Evolutionary conservation across 495 filamentous ascomycete species (phyloP), one percentile per base, ranked within the genome.

Genomic region (Neurospora discreta): DNA sequence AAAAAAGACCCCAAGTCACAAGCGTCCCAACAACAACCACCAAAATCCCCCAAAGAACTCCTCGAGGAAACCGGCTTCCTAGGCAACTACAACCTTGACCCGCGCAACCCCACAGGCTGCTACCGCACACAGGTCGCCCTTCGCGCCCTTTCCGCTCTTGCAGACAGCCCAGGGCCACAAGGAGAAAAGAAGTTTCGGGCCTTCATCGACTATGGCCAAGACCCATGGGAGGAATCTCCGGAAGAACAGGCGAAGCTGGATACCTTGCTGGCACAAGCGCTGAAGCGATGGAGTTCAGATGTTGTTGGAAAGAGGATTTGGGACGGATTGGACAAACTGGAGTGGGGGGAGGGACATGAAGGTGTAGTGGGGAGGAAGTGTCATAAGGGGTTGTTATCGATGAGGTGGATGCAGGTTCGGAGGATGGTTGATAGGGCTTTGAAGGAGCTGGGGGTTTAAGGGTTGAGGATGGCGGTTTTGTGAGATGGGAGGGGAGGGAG

Each of bases 111-210:
- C 30, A 87, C 86, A 1, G 87, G 87, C 38, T 95, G 92, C 77
- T 89, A 90, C 72, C 86, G 92, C 39, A 93, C 92, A 6, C 86
- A 92, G 77, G 87, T 91, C 26, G 92, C 90, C n/a, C 82, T 90
- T 44, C 82, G 89, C 52, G 52, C 26, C 6, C 1, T 60, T 15
- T 33, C 52, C 26, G 26, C 52, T 15, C 23, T 52, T 1, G 3
- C 9, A 23, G 44, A 52, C 44, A 52, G 23, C 10, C 20, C 44
- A 20, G 44, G 44, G 3, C 44, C 44, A 3, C n/a, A 52, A 60
- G 52, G 13, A 0, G 52, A 65, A 36, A 65, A 65, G 52, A 65
- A 65, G 52, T 33, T 65, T 6, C 52, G 52, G 0, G 52, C 26
- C 30, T 65, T 65, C 15, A 3, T 65, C 7, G 52, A 65, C 52